A percentile compares a stretch with the other conserved stretches of the same genome.
These are phyloP conservation scores for Mucor mucedo DNA, from an alignment of 371 early-diverging fungal genomes.

Conservation along the genomic window DNA sequence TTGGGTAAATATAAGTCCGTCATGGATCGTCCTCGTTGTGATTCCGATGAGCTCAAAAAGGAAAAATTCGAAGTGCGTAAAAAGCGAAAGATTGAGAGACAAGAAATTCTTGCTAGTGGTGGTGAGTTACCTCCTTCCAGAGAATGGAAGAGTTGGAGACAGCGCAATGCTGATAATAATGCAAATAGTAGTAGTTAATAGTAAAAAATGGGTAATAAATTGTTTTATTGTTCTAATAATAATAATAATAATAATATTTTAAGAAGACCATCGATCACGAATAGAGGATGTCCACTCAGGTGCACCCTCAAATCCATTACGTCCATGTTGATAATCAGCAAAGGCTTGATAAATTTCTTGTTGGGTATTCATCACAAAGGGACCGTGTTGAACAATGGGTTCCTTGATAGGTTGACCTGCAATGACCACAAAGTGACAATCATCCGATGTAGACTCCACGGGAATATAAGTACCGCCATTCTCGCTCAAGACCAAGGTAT, in stretches of 20 bases:
- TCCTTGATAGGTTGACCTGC: constrained; percentile 64
- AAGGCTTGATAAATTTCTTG: constrained; percentile 60
- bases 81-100: constrained; percentile 37
- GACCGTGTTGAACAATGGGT: constrained; percentile 64
- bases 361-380: constrained; percentile 64
- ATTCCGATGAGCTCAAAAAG: constrained; percentile 52
- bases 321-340: constrained; percentile 49
- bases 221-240: too few species aligned
- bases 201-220: too few species aligned
- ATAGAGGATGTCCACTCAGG: constrained; percentile 36
- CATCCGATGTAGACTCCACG: constrained; percentile 54
- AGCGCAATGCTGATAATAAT: too few species aligned
- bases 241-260: background rate
- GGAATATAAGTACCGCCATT: constrained; percentile 45
- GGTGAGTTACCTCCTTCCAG: too few species aligned
- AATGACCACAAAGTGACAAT: constrained; percentile 61
- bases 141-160: too few species aligned
- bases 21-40: constrained; percentile 41
- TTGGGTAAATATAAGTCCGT: constrained; percentile 37
- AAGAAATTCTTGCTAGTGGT: background rate
- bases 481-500: constrained; percentile 54
- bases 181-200: too few species aligned
- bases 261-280: constrained; percentile 4
- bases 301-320: constrained; percentile 63
- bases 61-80: constrained; percentile 48